Base-by-base conservation (phyloP, 2,329 filamentous ascomycete genomes). In the Aspergillus terreus region DNA sequence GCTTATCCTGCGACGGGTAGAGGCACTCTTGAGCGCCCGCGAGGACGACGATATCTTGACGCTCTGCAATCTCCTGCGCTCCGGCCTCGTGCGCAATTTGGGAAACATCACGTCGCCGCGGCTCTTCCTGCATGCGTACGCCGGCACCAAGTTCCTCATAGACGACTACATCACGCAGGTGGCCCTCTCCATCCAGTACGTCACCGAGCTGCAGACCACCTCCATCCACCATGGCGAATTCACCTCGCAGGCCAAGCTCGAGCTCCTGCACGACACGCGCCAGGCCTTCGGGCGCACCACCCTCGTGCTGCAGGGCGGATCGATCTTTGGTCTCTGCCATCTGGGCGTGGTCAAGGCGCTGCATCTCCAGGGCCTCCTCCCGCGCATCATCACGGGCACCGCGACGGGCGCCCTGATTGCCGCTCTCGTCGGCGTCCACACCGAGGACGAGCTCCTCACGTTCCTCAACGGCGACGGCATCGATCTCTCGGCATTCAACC, bases 251-350 rank as follows among this genome's bases (percentile, higher is more conserved):
- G 83, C 84, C 52, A 96, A 95, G 73, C 76, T 95, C 50, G 89
- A 95, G 71, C 82, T 95, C 51, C 78, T 96, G 47, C 88, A 94
- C 62, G 90, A 95, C 70, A 90, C 90, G 9, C 81, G 92, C 10
- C 90, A 94, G 67, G 89, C 90, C 0, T 95, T 95, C 71, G 92
- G 92, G 9, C 81, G 91, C 58, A 94, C 86, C 50, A 91, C 88
- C 1, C 78, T 96, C 21, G 87, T 96, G 4, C 73, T 96, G 1
- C 91, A 96, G 68, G 92, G 92, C 44, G 92, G 92, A 12, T 88
- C 90, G 40, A 92, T 95, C 52, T 96, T 96, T 63, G 92, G 92
- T 2, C 74, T 96, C 9, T 96, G 90, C 62, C 92, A 96, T 70
- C 71, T 96, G 4, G 92, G 92, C 6, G 90, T 96, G 5, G 88